These are phyloP conservation scores for Boletus subcaerulescens DNA, from an alignment of 768 basidiomycete species.

Conservation along the genomic window DNA sequence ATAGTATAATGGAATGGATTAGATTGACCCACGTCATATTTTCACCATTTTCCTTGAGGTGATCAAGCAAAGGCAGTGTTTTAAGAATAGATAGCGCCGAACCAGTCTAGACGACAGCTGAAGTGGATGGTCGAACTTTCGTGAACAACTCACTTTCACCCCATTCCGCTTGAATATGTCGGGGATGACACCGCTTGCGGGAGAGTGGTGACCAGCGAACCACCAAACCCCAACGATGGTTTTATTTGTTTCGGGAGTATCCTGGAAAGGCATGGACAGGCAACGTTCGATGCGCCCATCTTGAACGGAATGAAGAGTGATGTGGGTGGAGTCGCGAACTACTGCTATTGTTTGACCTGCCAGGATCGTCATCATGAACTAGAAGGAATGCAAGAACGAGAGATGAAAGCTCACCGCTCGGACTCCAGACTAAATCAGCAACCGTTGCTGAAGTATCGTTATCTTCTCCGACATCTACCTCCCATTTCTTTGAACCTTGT, in stretches of 20 bases:
- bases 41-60: conserved; percentile 62
- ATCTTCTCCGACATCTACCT: conserved; percentile 59
- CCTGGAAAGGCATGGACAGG: conserved; percentile 36
- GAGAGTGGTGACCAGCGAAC: conserved; percentile 52
- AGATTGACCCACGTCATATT: conserved; percentile 54
- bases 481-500: conserved; percentile 80
- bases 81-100: conserved; percentile 70
- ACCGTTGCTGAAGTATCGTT: conserved; percentile 47
- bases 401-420: conserved; percentile 55
- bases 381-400: not conserved
- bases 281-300: conserved; percentile 59
- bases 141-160: conserved; percentile 49
- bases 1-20: conserved; percentile 4
- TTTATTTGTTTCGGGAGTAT: conserved; percentile 13
- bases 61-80: conserved; percentile 68
- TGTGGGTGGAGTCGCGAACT: conserved; percentile 61
- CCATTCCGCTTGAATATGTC: conserved; percentile 73
- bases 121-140: not conserved
- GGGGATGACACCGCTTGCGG: conserved; percentile 48
- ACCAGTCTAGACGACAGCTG: conserved; percentile 54
- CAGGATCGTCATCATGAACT: conserved; percentile 4
- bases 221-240: conserved; percentile 66
- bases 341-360: conserved; percentile 71
- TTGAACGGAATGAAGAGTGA: conserved; percentile 76
- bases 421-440: conserved; percentile 73